Evolutionary conservation across 345 rosid species (phyloP).

Genomic region (Dipteronia dyeriana): DNA sequence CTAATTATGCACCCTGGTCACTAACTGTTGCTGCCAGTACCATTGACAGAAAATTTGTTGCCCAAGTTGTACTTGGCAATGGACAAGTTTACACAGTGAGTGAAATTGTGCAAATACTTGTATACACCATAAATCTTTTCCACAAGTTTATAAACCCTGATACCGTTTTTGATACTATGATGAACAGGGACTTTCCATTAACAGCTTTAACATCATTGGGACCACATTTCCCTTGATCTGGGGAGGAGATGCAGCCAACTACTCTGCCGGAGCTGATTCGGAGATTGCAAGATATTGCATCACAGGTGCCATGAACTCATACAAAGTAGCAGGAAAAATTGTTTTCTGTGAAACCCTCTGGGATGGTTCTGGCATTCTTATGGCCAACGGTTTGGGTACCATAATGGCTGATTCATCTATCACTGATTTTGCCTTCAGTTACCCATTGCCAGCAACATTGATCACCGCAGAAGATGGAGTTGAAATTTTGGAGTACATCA

Average conservation of each 20-base stretch:
- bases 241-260: slow-evolving; percentile 30
- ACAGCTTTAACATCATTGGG: slow-evolving; percentile 8
- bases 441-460: slow-evolving; percentile 19
- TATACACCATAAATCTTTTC: neutral
- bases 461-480: slow-evolving; percentile 6
- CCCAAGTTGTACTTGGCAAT: slow-evolving; percentile 35
- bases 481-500: slow-evolving; percentile 20
- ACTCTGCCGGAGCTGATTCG: neutral
- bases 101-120: neutral
- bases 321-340: slow-evolving; percentile 24
- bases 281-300: slow-evolving; percentile 12
- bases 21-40: slow-evolving; percentile 37
- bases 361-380: slow-evolving; percentile 11
- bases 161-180: neutral
- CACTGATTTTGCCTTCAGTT: slow-evolving; percentile 14
- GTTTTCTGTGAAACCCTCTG: slow-evolving; percentile 14
- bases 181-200: slow-evolving; percentile 18
- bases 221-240: slow-evolving; percentile 23
- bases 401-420: slow-evolving; percentile 14
- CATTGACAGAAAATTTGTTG: slow-evolving; percentile 31
- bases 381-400: slow-evolving; percentile 7
- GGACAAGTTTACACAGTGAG: slow-evolving; percentile 20
- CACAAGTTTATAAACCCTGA: neutral
- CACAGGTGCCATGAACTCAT: slow-evolving; percentile 10
- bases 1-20: slow-evolving; percentile 37